These are phyloP conservation scores for Sarocladium brachiariae DNA, from an alignment of 2,329 filamentous ascomycete genomes.

Conservation along the genomic window DNA sequence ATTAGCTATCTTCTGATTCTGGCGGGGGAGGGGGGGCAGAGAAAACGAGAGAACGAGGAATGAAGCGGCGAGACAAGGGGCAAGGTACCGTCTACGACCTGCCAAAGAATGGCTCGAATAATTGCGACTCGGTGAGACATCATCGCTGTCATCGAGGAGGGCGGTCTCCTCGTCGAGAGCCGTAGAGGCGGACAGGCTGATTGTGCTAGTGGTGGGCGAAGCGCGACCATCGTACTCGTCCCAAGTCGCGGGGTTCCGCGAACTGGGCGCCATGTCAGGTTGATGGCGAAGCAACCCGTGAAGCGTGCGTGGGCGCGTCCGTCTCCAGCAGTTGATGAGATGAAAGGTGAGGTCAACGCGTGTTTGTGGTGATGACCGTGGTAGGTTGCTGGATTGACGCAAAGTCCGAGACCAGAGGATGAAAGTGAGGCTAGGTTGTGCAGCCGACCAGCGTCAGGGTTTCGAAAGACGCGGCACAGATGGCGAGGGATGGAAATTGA, in stretches of 20 bases:
- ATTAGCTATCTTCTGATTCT: no score
- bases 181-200: background rate
- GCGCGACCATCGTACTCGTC: constrained; percentile 38
- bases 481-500: background rate
- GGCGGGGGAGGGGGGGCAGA: no score
- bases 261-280: constrained; percentile 19
- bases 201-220: constrained; percentile 28
- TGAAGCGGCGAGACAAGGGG: no score
- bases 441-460: no score
- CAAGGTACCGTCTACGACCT: constrained; percentile 23
- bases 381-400: background rate
- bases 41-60: background rate
- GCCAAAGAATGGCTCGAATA: constrained; percentile 16
- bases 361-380: no score
- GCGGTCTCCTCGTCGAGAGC: constrained; percentile 37
- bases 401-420: background rate
- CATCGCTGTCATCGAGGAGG: constrained; percentile 34
- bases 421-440: background rate
- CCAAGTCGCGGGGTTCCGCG: constrained; percentile 36
- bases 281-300: background rate
- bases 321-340: no score
- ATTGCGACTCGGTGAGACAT: constrained; percentile 12
- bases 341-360: no score
- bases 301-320: background rate
- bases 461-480: no score